Percentiles rank a stretch among this genome's conserved stretches.
Evolutionary conservation across 164 flowering plant genomes (phyloP).

Genomic region (Magnolia changhungtana): DNA sequence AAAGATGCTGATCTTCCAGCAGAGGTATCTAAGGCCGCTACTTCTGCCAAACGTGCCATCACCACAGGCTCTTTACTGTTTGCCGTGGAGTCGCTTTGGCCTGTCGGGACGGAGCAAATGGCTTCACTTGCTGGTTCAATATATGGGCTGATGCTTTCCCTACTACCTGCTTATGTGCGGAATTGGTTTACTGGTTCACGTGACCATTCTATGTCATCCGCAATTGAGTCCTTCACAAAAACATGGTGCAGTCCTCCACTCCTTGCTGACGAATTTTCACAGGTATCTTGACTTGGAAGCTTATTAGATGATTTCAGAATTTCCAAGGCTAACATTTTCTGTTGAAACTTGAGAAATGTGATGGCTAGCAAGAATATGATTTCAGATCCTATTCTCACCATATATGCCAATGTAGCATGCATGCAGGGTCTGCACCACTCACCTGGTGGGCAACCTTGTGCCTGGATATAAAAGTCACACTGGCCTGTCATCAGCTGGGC

Average conservation of each 20-base stretch:
- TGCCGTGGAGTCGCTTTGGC: conserved; percentile 75
- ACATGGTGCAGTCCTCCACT: conserved; percentile 85
- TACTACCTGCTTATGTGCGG: conserved; percentile 93
- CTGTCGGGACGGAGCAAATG: conserved; percentile 52
- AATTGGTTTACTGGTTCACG: conserved; percentile 82
- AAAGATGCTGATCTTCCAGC: conserved; percentile 60
- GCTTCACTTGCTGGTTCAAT: conserved; percentile 84
- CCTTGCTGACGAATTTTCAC: conserved; percentile 76
- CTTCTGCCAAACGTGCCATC: conserved; percentile 70
- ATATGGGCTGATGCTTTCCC: conserved; percentile 79
- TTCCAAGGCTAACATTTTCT: background rate
- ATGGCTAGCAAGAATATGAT: background rate
- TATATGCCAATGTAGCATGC: background rate
- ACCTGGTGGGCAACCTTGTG: background rate
- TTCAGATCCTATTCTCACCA: background rate
- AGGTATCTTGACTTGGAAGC: conserved; percentile 41
- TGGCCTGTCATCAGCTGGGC: background rate
- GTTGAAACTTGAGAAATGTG: no score
- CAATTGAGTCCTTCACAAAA: conserved; percentile 76
- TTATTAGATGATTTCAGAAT: background rate
- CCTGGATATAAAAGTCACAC: background rate
- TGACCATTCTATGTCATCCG: conserved; percentile 65
- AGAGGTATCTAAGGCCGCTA: conserved; percentile 51
- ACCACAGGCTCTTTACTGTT: conserved; percentile 55
- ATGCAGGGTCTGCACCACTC: background rate